Base-by-base conservation (phyloP, 495 filamentous ascomycete species). In the Daldinia bambusicola region DNA sequence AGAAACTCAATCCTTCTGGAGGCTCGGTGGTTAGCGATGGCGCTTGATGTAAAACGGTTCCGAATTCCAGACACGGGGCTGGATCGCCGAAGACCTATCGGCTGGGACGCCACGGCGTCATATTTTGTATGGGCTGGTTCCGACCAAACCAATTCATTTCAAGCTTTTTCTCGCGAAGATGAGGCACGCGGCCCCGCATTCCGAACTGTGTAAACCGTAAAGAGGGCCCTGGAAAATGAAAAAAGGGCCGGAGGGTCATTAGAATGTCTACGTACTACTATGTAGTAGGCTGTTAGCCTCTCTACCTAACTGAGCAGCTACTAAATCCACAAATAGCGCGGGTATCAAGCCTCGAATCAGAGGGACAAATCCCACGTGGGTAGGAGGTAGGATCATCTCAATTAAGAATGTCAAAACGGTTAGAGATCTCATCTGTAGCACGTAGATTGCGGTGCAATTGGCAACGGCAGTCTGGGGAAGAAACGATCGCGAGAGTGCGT, bases 31-130 rank as follows among this genome's bases (percentile, higher is more conserved):
- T 20, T 55, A 48, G 51, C 32, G 45, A 60, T 58, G 52, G 52
- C 52, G 30, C 55, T 59, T 22, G 36, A 67, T 37, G 45, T 53
- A 60, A 67, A 59, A 48, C 60, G 40, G 55, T 16, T 32, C 55
- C 56, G 61, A 45, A 66, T 73, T 73, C 61, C 70, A 66, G 41
- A 31, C 52, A 22, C 52, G 34, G 31, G 66, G 70, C 56, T 50
- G 20, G 45, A 53, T 31, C 34, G 9, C 41, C 66, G 58, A 40
- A 36, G 37, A 32, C 30, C 22, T 37, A 4, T 50, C 45, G 31
- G 55, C 6, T 41, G 40, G 40, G 45, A 40, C 34, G 18, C 50
- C 65, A 65, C 65, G 51, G 61, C 51, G 3, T 67, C 41, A 59
- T 52, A 36, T 41, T 62, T 32, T 52, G n/a, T 50, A 52, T 45